Conservation (phyloP, 1,284 basidiomycete species). For the Heterobasidion parviporum region DNA sequence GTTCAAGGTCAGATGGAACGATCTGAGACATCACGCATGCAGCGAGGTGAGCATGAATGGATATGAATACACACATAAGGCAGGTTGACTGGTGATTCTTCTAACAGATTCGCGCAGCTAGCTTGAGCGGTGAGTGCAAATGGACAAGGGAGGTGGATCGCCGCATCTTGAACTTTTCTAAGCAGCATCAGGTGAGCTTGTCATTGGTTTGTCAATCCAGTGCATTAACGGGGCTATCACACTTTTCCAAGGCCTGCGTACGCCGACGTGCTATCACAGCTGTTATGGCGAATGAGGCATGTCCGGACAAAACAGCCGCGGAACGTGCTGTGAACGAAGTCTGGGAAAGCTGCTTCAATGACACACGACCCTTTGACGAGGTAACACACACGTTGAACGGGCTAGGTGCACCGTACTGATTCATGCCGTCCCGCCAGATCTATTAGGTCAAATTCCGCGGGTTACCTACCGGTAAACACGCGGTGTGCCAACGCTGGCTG, state of each 20-base stretch:
- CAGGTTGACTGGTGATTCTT: neutral
- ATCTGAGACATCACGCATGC: constrained; percentile 91
- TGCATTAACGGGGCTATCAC: constrained; percentile 6
- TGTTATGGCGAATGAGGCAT: constrained; percentile 77
- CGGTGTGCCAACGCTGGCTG: neutral
- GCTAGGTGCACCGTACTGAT: neutral
- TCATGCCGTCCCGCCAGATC: neutral
- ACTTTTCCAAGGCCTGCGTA: constrained; percentile 65
- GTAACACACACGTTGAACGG: constrained; percentile 32
- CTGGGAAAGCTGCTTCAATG: constrained; percentile 92
- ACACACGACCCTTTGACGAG: constrained; percentile 97
- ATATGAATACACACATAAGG: neutral
- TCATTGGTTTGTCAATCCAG: neutral
- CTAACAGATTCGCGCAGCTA: constrained; percentile 87
- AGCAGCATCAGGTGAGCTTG: constrained; percentile 79
- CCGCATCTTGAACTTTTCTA: constrained; percentile 72
- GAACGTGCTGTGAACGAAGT: constrained; percentile 92
- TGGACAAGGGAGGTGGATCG: constrained; percentile 77
- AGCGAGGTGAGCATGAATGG: constrained; percentile 64
- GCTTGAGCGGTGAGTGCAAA: constrained; percentile 87
- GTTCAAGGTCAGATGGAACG: constrained; percentile 89
- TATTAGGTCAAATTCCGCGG: constrained; percentile 80
- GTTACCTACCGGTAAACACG: constrained; percentile 46
- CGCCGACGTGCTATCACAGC: constrained; percentile 82
- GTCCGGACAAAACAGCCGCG: constrained; percentile 68